Conservation (phyloP, 345 rosid species). For the Acer negundo region DNA sequence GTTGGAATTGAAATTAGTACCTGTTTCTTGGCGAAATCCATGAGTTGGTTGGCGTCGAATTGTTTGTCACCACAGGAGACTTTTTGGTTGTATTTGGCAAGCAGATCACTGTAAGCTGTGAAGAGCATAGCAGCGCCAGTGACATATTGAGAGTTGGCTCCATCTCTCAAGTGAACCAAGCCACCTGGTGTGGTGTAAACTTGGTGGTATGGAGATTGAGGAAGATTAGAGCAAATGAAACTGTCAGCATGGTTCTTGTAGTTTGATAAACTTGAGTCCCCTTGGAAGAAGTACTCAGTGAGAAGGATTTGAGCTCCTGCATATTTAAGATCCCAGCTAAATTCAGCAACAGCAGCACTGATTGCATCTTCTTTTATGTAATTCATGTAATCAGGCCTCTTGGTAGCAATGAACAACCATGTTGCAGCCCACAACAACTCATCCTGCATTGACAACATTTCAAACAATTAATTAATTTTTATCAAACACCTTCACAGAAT, state of each 20-base stretch:
- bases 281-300: constrained; percentile 56
- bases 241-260: constrained; percentile 74
- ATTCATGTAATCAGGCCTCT: constrained; percentile 33
- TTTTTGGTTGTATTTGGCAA: constrained; percentile 44
- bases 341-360: constrained; percentile 67
- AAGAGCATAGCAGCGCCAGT: constrained; percentile 65
- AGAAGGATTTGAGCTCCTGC: constrained; percentile 83
- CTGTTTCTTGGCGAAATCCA: constrained; percentile 69
- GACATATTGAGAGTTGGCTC: constrained; percentile 84
- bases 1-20: constrained; percentile 24
- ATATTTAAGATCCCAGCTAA: constrained; percentile 93
- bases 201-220: constrained; percentile 72
- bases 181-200: constrained; percentile 70
- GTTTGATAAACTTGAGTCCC: constrained; percentile 35
- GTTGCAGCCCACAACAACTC: constrained; percentile 95
- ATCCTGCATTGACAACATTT: constrained; percentile 46
- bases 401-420: constrained; percentile 78
- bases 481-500: no score
- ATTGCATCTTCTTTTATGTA: constrained; percentile 57
- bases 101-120: constrained; percentile 53
- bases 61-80: constrained; percentile 54
- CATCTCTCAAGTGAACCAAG: constrained; percentile 75
- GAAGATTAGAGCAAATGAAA: constrained; percentile 70
- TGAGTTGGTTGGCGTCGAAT: constrained; percentile 47
- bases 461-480: no score